phyloP scores from a whole-genome alignment of 306 rosid species.

The Gleditsia sinensis region DNA sequence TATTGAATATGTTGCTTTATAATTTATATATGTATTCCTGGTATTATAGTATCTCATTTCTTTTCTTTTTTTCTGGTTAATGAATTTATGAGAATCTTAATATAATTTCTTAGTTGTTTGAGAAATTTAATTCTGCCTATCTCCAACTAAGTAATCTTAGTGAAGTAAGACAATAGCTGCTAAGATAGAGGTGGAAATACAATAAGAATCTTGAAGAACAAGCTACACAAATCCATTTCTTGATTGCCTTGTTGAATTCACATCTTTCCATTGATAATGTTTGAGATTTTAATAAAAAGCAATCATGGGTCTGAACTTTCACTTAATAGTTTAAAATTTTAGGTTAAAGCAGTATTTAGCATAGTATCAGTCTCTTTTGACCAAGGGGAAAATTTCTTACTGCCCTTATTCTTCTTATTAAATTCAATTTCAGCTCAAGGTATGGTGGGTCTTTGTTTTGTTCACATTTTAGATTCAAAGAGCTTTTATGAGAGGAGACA shows the following conservation, averaged over 20 bases:
- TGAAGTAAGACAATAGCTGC: slow-evolving; percentile 82
- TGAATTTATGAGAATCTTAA: slow-evolving; percentile 23
- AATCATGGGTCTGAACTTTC: neutral
- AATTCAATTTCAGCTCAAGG: neutral
- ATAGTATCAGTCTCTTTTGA: neutral
- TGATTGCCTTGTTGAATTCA: slow-evolving; percentile 90
- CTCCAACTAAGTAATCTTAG: slow-evolving; percentile 61
- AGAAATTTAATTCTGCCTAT: slow-evolving; percentile 74
- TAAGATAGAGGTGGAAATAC: slow-evolving; percentile 99
- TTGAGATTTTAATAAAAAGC: no score
- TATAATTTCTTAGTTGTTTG: slow-evolving; percentile 36
- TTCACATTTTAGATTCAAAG: no score
- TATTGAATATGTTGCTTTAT: slow-evolving; percentile 7
- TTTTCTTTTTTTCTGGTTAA: slow-evolving; percentile 15
- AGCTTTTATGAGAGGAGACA: neutral
- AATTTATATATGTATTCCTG: neutral
- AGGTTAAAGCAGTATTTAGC: neutral
- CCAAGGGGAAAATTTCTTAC: neutral
- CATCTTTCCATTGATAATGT: slow-evolving; percentile 27
- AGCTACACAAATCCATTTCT: slow-evolving; percentile 96
- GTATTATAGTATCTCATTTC: slow-evolving; percentile 3
- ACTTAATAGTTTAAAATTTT: neutral
- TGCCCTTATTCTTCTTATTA: neutral
- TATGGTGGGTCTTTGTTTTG: neutral
- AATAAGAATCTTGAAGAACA: slow-evolving; percentile 98